Percentiles rank a stretch among this genome's conserved stretches.
Conservation (phyloP, 2,329 filamentous ascomycete genomes). For the Aaosphaeria pasadenensis region DNA sequence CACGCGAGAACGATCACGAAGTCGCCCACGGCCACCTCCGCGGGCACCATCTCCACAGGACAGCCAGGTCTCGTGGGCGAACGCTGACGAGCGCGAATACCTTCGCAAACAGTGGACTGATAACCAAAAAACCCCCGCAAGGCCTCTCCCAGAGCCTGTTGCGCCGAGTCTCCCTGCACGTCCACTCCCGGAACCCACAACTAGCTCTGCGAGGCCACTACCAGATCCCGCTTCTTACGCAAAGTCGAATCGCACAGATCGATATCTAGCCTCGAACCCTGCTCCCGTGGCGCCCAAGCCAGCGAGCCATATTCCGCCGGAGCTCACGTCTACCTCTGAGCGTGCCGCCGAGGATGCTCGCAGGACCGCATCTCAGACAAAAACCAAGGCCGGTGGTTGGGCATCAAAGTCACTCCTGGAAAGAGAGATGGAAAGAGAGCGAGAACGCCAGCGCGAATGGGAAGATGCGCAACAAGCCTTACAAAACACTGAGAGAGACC, state of each 20-base stretch:
- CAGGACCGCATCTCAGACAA: conserved; percentile 56
- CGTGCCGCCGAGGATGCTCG: conserved; percentile 61
- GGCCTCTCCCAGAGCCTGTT: conserved; percentile 31
- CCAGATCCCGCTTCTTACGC: conserved; percentile 19
- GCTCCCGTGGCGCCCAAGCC: conserved; percentile 48
- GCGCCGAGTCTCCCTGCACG: conserved; percentile 39
- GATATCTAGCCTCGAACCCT: conserved; percentile 56
- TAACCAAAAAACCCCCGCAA: conserved; percentile 30
- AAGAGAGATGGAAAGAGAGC: conserved; percentile 77
- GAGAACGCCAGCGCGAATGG: conserved; percentile 75
- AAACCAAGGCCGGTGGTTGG: conserved; percentile 62
- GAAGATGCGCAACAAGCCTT: conserved; percentile 69
- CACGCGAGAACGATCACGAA: conserved; percentile 32
- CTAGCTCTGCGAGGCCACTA: conserved; percentile 10
- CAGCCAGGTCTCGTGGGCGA: conserved; percentile 64
- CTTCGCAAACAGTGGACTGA: conserved; percentile 57
- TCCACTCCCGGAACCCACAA: conserved; percentile 45
- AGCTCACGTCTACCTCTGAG: conserved; percentile 59
- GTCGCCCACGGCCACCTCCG: conserved; percentile 30
- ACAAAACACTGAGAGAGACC: conserved; percentile 52
- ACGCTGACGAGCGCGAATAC: conserved; percentile 60
- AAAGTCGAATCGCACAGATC: conserved; percentile 51
- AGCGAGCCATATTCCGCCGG: conserved; percentile 42
- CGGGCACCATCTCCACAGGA: conserved; percentile 43
- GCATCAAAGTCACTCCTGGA: conserved; percentile 70